Evolutionary conservation across 2,329 filamentous ascomycete species (phyloP), one percentile per base, ranked within the genome.

Genomic region (Didymella arachidicola): DNA sequence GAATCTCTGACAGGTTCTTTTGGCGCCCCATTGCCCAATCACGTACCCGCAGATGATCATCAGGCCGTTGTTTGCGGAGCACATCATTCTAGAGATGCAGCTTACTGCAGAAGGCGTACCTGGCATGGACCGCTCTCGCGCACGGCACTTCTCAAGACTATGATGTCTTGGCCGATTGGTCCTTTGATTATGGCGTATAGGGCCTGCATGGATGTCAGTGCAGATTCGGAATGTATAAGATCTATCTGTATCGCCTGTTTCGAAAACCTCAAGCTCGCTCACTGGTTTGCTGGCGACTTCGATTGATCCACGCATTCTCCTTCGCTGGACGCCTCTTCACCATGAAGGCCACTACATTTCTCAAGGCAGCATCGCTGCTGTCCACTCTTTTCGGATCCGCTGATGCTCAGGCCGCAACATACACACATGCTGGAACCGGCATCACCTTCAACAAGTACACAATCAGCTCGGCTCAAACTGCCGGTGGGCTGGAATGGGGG

Each of bases 351-450:
- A 72, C 68, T 58, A 67, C 66, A 54, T 60, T 75, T 62, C 62
- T 72, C 63, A 72, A 69, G 59, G 71, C 73, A 59, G 75, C 72
- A 47, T 74, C 73, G 71, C 70, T 77, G 67, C 71, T 77, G 59
- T 72, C 70, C 60, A 59, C 73, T 71, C 71, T 76, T 62, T 69
- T 73, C 58, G 62, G 62, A 43, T 42, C 64, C 48, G 70, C 67
- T 53, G 57, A 68, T 26, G 75, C 74, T 30, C 74, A 77, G 59
- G 69, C 34, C 8, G 56, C 66, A 4, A 66, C 62, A 16, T 75
- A 67, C 59, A 76, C 69, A 27, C 68, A 77, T 53, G 12, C 66
- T 19, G 63, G 56, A 29, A 75, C 74, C 43, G 71, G 71, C 27
- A 76, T 76, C 47, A 59, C 60, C 10, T 76, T 77, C 59, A 68